These are phyloP conservation scores for Cercophora sp. DNA, from an alignment of 495 filamentous ascomycete species.

Conservation along the genomic window DNA sequence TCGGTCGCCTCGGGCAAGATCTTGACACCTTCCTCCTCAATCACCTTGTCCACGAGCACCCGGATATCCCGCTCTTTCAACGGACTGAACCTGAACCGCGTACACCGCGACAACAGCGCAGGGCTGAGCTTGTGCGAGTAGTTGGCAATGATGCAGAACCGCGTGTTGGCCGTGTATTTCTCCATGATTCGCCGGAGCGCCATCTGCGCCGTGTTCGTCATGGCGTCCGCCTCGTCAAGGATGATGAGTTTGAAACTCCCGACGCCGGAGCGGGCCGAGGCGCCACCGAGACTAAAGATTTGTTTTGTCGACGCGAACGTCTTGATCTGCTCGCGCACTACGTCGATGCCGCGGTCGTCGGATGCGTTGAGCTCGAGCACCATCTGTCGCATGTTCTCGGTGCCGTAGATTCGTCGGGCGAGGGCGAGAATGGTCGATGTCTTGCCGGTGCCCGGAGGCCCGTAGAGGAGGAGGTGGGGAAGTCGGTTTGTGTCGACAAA, in stretches of 20 bases:
- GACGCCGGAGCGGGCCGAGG: conserved; percentile 42
- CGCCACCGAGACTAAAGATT: conserved; percentile 47
- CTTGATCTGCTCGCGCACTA: conserved; percentile 98
- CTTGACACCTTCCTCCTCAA: conserved; percentile 79
- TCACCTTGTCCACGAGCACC: conserved; percentile 79
- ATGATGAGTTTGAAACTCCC: conserved; percentile 92
- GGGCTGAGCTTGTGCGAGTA: conserved; percentile 99
- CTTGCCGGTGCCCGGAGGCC: conserved; percentile 95
- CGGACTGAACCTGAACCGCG: conserved; percentile 91
- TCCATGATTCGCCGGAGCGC: conserved; percentile 97
- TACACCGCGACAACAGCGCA: conserved; percentile 88
- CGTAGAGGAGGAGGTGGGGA: conserved; percentile 96
- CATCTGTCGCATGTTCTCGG: conserved; percentile 93
- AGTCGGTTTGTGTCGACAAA: conserved; percentile 91
- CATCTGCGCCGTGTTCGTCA: conserved; percentile 97
- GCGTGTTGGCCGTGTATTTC: conserved; percentile 95
- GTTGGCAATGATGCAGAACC: conserved; percentile 98
- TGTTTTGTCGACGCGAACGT: conserved; percentile 83
- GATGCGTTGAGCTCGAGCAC: conserved; percentile 96
- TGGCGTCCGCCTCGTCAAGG: conserved; percentile 95
- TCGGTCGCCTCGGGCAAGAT: conserved; percentile 75
- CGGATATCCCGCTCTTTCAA: conserved; percentile 84
- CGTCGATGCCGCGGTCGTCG: conserved; percentile 96
- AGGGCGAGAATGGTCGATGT: conserved; percentile 92
- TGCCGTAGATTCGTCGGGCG: conserved; percentile 86